These are phyloP conservation scores for Alternaria conjuncta DNA, from an alignment of 2,329 filamentous ascomycete species.

Conservation along the genomic window DNA sequence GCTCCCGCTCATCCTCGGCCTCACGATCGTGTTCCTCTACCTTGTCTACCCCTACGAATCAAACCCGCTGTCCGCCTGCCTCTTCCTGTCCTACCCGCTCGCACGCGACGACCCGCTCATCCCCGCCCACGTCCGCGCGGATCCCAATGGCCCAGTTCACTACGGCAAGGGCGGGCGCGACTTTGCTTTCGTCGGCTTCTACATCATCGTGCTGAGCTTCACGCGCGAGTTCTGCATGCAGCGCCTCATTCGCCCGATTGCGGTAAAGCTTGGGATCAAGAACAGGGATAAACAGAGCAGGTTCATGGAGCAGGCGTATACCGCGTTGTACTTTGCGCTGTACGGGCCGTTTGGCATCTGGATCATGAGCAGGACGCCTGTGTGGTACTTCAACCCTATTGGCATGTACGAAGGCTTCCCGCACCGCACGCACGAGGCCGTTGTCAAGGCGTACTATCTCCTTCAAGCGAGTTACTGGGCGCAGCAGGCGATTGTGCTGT, in stretches of 20 bases:
- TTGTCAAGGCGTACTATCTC: conserved; percentile 95
- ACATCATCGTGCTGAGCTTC: conserved; percentile 87
- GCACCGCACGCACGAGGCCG: conserved; percentile 77
- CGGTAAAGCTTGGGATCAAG: conserved; percentile 71
- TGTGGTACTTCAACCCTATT: conserved; percentile 94
- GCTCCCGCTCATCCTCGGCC: conserved; percentile 71
- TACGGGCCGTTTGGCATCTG: conserved; percentile 85
- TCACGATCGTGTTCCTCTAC: conserved; percentile 71
- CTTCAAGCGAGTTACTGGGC: conserved; percentile 95
- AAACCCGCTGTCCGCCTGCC: conserved; percentile 80
- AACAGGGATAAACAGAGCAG: conserved; percentile 80
- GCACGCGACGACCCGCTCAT: conserved; percentile 54
- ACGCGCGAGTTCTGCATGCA: conserved; percentile 97
- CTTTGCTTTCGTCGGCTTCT: conserved; percentile 86
- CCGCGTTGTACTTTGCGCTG: conserved; percentile 84
- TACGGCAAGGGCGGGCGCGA: conserved; percentile 92
- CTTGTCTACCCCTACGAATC: conserved; percentile 75
- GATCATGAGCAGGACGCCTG: conserved; percentile 87
- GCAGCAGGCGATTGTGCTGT: conserved; percentile 87
- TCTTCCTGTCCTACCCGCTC: conserved; percentile 89
- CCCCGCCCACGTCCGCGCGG: conserved; percentile 42
- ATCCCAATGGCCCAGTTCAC: conserved; percentile 57
- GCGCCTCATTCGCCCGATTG: conserved; percentile 79
- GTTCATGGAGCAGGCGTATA: conserved; percentile 97
- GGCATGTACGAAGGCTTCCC: conserved; percentile 92